phyloP scores from a whole-genome alignment of 176 grass and related monocot species.

The Carex parvula region DNA sequence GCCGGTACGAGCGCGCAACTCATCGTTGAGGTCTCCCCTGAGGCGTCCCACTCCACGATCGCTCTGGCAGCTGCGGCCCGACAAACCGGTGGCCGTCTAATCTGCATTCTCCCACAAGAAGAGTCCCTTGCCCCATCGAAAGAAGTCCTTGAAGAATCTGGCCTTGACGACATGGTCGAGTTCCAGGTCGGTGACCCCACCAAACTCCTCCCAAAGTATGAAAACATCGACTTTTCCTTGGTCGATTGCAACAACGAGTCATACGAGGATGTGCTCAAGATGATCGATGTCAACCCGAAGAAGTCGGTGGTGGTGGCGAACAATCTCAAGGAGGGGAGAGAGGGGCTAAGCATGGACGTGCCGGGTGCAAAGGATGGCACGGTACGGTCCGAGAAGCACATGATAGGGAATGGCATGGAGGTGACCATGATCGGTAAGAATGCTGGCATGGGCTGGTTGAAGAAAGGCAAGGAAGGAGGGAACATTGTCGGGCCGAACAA shows the following conservation, averaged over 20 bases:
- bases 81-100: constrained; percentile 35
- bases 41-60: constrained; percentile 38
- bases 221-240: constrained; percentile 39
- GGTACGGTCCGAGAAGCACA: constrained; percentile 35
- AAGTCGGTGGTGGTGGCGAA: constrained; percentile 39
- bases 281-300: constrained; percentile 33
- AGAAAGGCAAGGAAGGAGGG: not conserved
- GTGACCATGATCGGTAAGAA: constrained; percentile 39
- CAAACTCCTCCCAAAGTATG: constrained; percentile 39
- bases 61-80: constrained; percentile 37
- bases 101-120: constrained; percentile 38
- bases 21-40: constrained; percentile 37
- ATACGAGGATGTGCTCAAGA: constrained; percentile 29
- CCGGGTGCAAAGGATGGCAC: not conserved
- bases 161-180: constrained; percentile 36
- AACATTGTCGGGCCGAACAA: not conserved
- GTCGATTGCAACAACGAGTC: constrained; percentile 34
- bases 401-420: constrained; percentile 40
- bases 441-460: not conserved
- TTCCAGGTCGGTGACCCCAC: constrained; percentile 35
- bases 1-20: constrained; percentile 38
- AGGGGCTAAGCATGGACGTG: constrained; percentile 26
- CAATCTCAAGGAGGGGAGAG: constrained; percentile 16
- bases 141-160: constrained; percentile 36
- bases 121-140: constrained; percentile 22